phyloP scores from a whole-genome alignment of 371 early-diverging fungal species.

The Zychaea mexicana region DNA sequence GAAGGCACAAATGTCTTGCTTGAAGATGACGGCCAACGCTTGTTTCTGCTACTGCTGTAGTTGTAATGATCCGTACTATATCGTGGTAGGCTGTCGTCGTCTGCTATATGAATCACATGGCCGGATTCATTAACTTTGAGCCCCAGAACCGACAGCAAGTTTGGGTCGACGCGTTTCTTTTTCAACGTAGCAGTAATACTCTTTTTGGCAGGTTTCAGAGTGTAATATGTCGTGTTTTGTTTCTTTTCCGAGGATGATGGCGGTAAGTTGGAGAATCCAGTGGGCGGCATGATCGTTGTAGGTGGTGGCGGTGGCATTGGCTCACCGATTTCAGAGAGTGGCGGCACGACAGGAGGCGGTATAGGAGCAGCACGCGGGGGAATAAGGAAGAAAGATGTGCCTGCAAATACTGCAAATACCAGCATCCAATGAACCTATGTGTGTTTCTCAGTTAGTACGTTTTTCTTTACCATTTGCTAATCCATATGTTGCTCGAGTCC shows the following conservation, averaged over 20 bases:
- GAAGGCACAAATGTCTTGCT: neutral
- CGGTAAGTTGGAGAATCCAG: conserved; percentile 9
- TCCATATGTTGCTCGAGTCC: neutral
- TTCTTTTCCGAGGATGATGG: neutral
- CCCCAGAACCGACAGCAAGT: conserved; percentile 3
- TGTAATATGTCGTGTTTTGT: neutral
- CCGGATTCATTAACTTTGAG: conserved; percentile 7
- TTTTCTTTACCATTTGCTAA: neutral
- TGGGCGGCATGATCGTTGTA: neutral
- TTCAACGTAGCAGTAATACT: neutral
- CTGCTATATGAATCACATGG: neutral
- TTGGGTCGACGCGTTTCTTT: neutral
- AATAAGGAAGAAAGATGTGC: conserved; percentile 15
- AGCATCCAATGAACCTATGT: conserved; percentile 21
- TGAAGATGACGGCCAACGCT: neutral
- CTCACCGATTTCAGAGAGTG: neutral
- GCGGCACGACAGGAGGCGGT: neutral
- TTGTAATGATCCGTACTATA: neutral
- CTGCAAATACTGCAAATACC: conserved; percentile 17
- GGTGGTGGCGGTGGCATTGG: conserved; percentile 8
- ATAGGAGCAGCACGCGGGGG: conserved; percentile 9
- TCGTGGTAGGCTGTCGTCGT: neutral
- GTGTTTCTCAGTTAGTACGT: neutral
- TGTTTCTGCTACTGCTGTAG: neutral
- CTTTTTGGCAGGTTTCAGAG: neutral